Evolutionary conservation across 108 stramenopile species (phyloP), one percentile per base, ranked within the genome.

Genomic region (Cyclotella atomus): DNA sequence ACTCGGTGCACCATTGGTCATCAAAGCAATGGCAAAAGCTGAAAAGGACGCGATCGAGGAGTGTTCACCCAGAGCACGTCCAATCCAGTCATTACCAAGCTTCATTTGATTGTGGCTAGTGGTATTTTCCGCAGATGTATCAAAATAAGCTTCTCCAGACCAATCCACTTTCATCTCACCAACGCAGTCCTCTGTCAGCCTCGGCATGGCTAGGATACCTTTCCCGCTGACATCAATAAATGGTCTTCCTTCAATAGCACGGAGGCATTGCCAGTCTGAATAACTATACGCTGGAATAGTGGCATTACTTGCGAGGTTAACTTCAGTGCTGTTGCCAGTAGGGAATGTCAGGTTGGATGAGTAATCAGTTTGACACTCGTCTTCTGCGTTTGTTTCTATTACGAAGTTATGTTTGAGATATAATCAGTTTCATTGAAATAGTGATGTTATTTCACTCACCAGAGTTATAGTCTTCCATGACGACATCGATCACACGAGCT

Each of bases 41-140:
- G 87, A 75, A 59, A 88, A 88, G 12, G 87, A 84, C 25, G 87
- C 80, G 34, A 88, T 81, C n/a, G 87, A 88, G 5, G 87, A 68
- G 56, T 88, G 87, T 59, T 88, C 87, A 0, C 84, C 87, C 28
- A 88, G 35, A n/a, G 82, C 84, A 16, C 87, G 74, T 35, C 77
- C 55, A n/a, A 70, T 67, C 87, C 87, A 88, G 45, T 76, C 75
- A 30, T 81, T 73, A 16, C 82, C 84, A 29, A 85, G 68, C 56
- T 49, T 47, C 47, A 61, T 50, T 15, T 68, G 68, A 30, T 49
- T 49, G 46, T 70, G 60, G 27, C 34, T 59, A 1, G 52, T 49
- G 54, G n/a, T 65, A 5, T 29, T 19, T 25, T 49, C 43, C n/a
- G 53, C 17, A 21, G 23, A 43, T 46, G 41, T 43, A 14, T 61